These are phyloP conservation scores for Telopea speciosissima DNA, from an alignment of 177 flowering plant species.

Conservation along the genomic window DNA sequence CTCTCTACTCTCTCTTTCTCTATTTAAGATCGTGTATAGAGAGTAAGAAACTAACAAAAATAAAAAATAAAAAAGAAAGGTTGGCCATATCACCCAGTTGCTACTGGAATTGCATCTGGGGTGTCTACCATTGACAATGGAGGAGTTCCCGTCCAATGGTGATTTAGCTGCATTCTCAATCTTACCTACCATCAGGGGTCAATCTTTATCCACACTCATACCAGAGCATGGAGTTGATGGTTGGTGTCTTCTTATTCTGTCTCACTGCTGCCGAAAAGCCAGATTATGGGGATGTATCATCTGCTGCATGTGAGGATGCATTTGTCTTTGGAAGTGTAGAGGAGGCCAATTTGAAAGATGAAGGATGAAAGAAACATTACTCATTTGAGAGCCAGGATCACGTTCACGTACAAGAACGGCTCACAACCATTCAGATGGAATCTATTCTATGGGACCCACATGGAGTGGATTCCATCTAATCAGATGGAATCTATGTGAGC, in stretches of 20 bases:
- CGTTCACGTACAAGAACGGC: too few relatives aligned
- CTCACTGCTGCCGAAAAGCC: constrained; percentile 60
- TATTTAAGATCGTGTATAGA: too few relatives aligned
- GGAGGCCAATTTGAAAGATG: not conserved
- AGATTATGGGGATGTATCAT: constrained; percentile 53
- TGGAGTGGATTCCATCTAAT: too few relatives aligned
- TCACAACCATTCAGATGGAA: too few relatives aligned
- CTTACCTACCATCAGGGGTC: constrained; percentile 74
- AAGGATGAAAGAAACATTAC: not conserved
- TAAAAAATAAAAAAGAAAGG: constrained; percentile 47
- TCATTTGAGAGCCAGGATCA: not conserved
- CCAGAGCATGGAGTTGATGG: constrained; percentile 44
- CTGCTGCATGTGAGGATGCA: constrained; percentile 80
- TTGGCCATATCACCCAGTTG: constrained; percentile 66
- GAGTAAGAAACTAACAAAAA: too few relatives aligned
- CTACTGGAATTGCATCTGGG: constrained; percentile 59
- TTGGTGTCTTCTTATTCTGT: constrained; percentile 51
- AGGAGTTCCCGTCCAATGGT: constrained; percentile 46
- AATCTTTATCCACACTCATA: constrained; percentile 56
- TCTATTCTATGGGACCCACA: too few relatives aligned
- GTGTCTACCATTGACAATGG: constrained; percentile 32
- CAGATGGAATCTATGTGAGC: too few relatives aligned
- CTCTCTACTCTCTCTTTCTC: too few relatives aligned
- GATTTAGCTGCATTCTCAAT: constrained; percentile 63
- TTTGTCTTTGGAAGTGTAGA: constrained; percentile 36